Base-by-base conservation (phyloP, 495 filamentous ascomycete species). In the Terfezia claveryi region DNA sequence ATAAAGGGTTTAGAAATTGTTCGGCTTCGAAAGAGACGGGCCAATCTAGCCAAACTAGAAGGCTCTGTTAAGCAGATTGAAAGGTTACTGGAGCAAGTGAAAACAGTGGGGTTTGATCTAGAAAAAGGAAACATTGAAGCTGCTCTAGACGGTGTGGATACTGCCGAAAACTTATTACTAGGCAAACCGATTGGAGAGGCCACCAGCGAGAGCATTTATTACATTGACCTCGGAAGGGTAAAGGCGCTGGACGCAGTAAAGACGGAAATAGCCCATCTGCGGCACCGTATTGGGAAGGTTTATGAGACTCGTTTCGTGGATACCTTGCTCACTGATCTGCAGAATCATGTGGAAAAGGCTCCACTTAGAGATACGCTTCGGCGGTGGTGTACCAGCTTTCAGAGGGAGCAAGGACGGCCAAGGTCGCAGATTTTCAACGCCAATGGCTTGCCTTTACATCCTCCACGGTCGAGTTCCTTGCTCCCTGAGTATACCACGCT, bases 1-100 rank as follows among this genome's bases (percentile, higher is more conserved):
- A 69, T 86, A 2, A 83, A 81, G 9, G 91, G 91, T 4, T 66
- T 99, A 9, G 81, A 94, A 57, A 79, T 95, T 54, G 79, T 94
- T 8, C 81, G 85, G 41, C 78, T 92, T 64, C 78, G 83, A 51
- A 77, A 83, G 38, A 76, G 84, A 52, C 74, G 81, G 55, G 85
- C 94, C 56, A 99, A 96, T 62, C 69, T 99, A 12, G 75, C 80
- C 50, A 83, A 85, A 64, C 69, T 99, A 11, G 80, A 82, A 17
- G 77, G 86, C 59, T 81, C 91, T 1, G 83, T 91, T 10, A 76
- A 78, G 57, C 91, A 99, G 63, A 74, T 96, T 38, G 78, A 79
- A 55, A 73, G 79, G 51, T 80, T 95, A 49, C 78, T 93, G 0
- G 77, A 85, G 23, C 80, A 78, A 0, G 78, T 93, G 2, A 74